Evolutionary conservation across 2,329 filamentous ascomycete genomes (phyloP).

Genomic region (Hymenoscyphus fructigenus): DNA sequence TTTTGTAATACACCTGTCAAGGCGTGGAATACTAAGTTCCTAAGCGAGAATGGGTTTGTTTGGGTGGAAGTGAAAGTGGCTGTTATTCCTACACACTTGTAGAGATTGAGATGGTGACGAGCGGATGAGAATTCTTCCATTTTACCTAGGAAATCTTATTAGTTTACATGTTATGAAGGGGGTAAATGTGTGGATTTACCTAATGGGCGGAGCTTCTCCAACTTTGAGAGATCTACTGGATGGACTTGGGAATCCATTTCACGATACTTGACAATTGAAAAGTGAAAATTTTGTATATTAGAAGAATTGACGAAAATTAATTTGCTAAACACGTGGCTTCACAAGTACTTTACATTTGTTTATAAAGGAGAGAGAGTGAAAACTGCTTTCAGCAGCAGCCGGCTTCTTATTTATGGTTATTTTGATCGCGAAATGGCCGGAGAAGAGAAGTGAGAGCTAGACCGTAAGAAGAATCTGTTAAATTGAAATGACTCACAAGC

Average conservation of each 20-base stretch:
- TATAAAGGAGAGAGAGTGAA: neutral
- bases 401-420: neutral
- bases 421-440: neutral
- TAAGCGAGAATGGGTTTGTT: neutral
- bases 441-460: neutral
- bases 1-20: neutral
- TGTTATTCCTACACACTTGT: slow-evolving; percentile 5
- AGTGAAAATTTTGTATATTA: too few relatives aligned
- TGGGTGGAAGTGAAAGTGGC: neutral
- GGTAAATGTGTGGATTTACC: neutral
- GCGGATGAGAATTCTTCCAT: slow-evolving; percentile 11
- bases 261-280: neutral
- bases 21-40: neutral
- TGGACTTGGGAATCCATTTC: neutral
- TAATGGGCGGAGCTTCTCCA: neutral
- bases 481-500: neutral
- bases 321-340: too few relatives aligned
- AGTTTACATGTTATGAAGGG: neutral
- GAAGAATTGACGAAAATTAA: too few relatives aligned
- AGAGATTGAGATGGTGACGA: slow-evolving; percentile 4
- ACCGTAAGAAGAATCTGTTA: neutral
- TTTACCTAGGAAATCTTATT: neutral
- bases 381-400: neutral
- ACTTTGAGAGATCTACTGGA: slow-evolving; percentile 2
- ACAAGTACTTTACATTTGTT: too few relatives aligned